Evolutionary conservation across 345 rosid species (phyloP).

Genomic region (Cardamine chenopodiifolia): DNA sequence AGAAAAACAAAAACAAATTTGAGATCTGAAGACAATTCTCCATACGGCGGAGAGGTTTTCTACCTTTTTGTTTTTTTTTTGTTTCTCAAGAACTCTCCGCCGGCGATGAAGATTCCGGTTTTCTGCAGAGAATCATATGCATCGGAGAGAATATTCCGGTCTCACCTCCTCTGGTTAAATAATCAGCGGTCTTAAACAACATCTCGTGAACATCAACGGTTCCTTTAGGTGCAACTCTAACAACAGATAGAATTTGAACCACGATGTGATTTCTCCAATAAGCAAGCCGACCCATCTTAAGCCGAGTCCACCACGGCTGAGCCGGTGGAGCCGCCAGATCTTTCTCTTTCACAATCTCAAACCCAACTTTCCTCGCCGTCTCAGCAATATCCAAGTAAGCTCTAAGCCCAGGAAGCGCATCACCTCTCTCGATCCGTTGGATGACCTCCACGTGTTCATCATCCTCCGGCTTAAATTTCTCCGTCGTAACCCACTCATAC

Average conservation of each 20-base stretch:
- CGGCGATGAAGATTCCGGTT: conserved; percentile 71
- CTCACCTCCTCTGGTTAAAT: conserved; percentile 81
- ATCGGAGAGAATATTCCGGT: conserved; percentile 88
- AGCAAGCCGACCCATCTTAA: conserved; percentile 88
- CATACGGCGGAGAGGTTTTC: background rate
- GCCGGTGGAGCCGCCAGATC: conserved; percentile 91
- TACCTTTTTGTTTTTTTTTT: background rate
- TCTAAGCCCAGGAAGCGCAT: conserved; percentile 90
- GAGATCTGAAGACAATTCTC: conserved; percentile 19
- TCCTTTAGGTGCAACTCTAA: conserved; percentile 92
- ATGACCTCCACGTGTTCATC: conserved; percentile 76
- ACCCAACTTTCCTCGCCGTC: conserved; percentile 75
- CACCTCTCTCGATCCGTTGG: conserved; percentile 90
- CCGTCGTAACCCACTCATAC: conserved; percentile 97
- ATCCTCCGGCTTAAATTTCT: conserved; percentile 52
- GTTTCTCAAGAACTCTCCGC: conserved; percentile 50
- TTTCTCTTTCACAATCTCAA: conserved; percentile 80
- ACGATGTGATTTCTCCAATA: conserved; percentile 95
- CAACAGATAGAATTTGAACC: conserved; percentile 62
- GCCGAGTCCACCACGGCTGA: conserved; percentile 85
- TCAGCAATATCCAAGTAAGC: conserved; percentile 62
- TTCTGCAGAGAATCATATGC: conserved; percentile 96
- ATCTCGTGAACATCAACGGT: conserved; percentile 97
- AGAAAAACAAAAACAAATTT: conserved; percentile 17
- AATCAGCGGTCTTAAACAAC: conserved; percentile 85